Conservation (phyloP, 805 yeast genomes). For the Candida namnaoensis region DNA sequence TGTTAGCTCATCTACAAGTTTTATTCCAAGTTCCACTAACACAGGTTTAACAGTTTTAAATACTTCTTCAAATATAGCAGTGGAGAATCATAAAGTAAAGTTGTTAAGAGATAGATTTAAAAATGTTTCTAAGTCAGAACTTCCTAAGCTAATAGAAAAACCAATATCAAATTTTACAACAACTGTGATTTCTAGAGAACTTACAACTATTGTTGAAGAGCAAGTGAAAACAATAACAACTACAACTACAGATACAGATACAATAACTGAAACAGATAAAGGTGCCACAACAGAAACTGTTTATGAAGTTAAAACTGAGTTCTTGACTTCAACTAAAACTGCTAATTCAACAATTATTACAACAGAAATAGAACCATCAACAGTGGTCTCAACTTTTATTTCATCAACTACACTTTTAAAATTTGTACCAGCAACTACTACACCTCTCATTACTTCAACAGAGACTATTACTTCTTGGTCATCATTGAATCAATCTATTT, state of each 20-base stretch:
- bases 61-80: too few relatives aligned
- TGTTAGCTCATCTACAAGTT: too few relatives aligned
- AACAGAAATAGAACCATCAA: background rate
- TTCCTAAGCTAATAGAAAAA: too few relatives aligned
- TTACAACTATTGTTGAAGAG: too few relatives aligned
- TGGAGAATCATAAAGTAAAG: too few relatives aligned
- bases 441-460: conserved; percentile 17
- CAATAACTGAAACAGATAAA: background rate
- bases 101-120: too few relatives aligned
- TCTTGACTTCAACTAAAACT: background rate
- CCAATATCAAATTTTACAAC: too few relatives aligned
- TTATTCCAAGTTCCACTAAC: too few relatives aligned
- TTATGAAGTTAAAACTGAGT: background rate
- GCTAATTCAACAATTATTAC: background rate
- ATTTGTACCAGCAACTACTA: conserved; percentile 3
- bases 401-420: background rate
- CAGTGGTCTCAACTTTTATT: background rate
- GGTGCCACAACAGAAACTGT: background rate
- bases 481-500: background rate
- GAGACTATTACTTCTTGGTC: conserved; percentile 12
- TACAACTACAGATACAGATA: background rate
- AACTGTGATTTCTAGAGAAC: too few relatives aligned
- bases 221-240: too few relatives aligned
- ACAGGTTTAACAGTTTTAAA: too few relatives aligned
- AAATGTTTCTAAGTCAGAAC: too few relatives aligned